Percentiles rank a stretch among this genome's conserved stretches.
phyloP scores from a whole-genome alignment of 352 stramenopile genomes.

The Stramenopiles sp. region DNA sequence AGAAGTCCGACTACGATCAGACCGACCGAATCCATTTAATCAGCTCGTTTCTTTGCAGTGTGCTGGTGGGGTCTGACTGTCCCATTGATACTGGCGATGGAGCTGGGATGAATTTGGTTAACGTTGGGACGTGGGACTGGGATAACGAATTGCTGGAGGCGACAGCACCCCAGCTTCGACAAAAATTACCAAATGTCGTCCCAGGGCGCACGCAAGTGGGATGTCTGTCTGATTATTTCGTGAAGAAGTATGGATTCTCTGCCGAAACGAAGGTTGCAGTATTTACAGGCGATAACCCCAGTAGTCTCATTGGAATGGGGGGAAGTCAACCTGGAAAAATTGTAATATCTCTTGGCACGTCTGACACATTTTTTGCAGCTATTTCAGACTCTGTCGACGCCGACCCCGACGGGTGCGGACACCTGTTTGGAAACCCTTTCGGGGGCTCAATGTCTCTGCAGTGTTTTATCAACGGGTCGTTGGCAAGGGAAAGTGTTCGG shows the following conservation, averaged over 20 bases:
- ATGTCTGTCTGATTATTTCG: not conserved
- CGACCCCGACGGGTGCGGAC: not conserved
- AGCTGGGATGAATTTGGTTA: not conserved
- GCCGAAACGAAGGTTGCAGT: not conserved
- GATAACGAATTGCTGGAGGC: not conserved
- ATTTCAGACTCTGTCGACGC: not conserved
- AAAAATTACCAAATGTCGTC: not conserved
- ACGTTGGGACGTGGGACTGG: not conserved
- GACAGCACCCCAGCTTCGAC: not conserved
- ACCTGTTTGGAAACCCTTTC: not conserved
- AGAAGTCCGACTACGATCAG: not conserved
- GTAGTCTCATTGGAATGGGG: not conserved
- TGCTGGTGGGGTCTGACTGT: not conserved
- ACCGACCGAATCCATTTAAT: not conserved
- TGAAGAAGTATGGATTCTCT: constrained; percentile 2
- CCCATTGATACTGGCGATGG: not conserved
- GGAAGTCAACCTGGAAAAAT: not conserved
- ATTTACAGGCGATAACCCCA: constrained; percentile 1
- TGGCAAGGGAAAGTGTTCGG: not conserved
- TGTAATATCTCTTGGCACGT: not conserved
- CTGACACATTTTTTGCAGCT: not conserved
- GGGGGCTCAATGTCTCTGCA: not conserved
- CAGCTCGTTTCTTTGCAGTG: not conserved
- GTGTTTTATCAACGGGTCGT: not conserved
- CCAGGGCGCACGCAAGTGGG: not conserved